Conservation (phyloP, 2,329 filamentous ascomycete genomes). For the Polytolypa hystricis region DNA sequence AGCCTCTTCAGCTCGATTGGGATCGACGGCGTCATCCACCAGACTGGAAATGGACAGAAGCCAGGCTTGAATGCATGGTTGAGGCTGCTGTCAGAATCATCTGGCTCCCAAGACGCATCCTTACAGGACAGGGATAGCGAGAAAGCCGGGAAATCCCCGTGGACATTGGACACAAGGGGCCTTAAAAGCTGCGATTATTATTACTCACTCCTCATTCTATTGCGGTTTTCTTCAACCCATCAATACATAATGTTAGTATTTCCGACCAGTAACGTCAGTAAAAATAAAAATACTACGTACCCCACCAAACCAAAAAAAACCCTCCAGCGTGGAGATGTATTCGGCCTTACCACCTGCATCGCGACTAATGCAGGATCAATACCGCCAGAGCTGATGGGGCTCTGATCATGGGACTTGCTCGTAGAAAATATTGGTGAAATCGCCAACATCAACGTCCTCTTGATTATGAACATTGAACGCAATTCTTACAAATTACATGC, state of each 20-base stretch:
- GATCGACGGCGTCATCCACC: slow-evolving; percentile 10
- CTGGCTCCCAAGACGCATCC: not conserved
- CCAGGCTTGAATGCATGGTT: not conserved
- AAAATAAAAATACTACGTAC: no score
- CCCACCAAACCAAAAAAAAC: no score
- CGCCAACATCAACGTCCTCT: no score
- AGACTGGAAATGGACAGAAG: slow-evolving; percentile 3
- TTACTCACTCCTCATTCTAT: not conserved
- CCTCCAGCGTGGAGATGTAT: no score
- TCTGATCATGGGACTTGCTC: no score
- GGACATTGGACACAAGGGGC: no score
- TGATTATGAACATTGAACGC: no score
- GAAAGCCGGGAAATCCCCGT: not conserved
- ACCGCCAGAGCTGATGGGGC: not conserved
- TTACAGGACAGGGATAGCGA: not conserved
- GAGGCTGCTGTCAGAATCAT: slow-evolving; percentile 1
- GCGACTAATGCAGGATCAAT: not conserved
- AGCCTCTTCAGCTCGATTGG: slow-evolving; percentile 6
- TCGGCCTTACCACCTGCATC: no score
- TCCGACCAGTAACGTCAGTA: no score
- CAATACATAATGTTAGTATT: not conserved
- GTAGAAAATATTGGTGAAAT: no score
- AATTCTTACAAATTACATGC: no score
- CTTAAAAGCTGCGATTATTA: no score
- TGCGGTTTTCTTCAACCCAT: not conserved